These are phyloP conservation scores for Penicillium sp. DNA, from an alignment of 2,329 filamentous ascomycete genomes.

Conservation along the genomic window DNA sequence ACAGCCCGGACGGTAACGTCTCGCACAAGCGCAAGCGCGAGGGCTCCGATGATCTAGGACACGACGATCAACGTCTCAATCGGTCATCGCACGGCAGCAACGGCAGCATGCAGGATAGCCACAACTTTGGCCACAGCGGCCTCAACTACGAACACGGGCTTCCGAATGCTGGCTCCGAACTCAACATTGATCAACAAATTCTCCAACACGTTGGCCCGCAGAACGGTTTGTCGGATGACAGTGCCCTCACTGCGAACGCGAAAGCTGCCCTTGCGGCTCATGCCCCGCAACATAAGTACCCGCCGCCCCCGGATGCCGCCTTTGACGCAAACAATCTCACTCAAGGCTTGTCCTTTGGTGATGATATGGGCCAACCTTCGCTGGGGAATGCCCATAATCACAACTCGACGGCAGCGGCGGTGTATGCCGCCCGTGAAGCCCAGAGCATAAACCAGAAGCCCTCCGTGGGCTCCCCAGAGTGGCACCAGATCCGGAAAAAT, in stretches of 20 bases:
- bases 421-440: conserved; percentile 48
- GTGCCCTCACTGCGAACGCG: conserved; percentile 43
- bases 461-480: conserved; percentile 90
- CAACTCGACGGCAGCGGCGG: conserved; percentile 56
- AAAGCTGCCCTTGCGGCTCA: conserved; percentile 45
- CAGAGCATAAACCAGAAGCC: conserved; percentile 62
- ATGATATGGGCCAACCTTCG: conserved; percentile 38
- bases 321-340: conserved; percentile 37
- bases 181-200: conserved; percentile 44
- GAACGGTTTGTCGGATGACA: conserved; percentile 49
- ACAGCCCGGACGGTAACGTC: conserved; percentile 32
- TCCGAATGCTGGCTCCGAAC: conserved; percentile 32
- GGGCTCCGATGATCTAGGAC: conserved; percentile 35
- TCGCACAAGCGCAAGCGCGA: conserved; percentile 41
- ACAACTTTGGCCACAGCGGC: conserved; percentile 33
- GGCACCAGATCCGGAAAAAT: conserved; percentile 94
- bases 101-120: conserved; percentile 34
- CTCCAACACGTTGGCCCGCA: conserved; percentile 48
- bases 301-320: conserved; percentile 37
- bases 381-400: conserved; percentile 36
- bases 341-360: conserved; percentile 34
- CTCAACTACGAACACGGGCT: conserved; percentile 40
- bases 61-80: conserved; percentile 39
- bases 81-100: conserved; percentile 39
- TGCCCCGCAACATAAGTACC: conserved; percentile 41